Evolutionary conservation across 805 yeast genomes (phyloP).

Genomic region (Sugiyamaella floridensis): DNA sequence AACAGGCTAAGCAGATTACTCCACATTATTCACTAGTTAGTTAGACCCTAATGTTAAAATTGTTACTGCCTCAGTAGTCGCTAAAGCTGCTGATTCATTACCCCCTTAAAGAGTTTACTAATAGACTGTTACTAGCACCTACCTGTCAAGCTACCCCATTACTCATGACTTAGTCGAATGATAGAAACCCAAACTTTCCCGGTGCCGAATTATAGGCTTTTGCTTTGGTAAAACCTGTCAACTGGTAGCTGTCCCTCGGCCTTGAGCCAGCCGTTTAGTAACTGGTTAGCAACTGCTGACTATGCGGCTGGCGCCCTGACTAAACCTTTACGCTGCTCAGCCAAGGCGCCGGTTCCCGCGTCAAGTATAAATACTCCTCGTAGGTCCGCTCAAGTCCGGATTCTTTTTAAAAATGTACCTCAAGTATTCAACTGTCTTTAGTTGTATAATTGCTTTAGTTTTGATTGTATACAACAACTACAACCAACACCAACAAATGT

Average conservation of each 20-base stretch:
- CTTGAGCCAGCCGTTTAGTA: background rate
- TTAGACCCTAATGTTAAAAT: no score
- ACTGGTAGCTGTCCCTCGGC: background rate
- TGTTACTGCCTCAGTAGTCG: no score
- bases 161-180: background rate
- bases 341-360: background rate
- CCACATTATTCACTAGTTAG: no score
- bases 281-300: background rate
- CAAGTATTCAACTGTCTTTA: background rate
- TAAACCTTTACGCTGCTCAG: background rate
- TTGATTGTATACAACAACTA: background rate
- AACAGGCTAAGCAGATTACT: no score
- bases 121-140: no score
- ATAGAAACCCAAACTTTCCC: background rate
- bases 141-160: no score
- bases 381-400: background rate
- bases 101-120: no score
- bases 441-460: background rate
- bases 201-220: background rate
- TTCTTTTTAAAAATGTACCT: conserved; percentile 5
- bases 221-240: background rate
- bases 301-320: background rate
- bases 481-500: background rate
- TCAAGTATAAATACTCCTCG: background rate
- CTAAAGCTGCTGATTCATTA: no score